phyloP scores from a whole-genome alignment of 2,329 filamentous ascomycete genomes.

The Verticillium longisporum region DNA sequence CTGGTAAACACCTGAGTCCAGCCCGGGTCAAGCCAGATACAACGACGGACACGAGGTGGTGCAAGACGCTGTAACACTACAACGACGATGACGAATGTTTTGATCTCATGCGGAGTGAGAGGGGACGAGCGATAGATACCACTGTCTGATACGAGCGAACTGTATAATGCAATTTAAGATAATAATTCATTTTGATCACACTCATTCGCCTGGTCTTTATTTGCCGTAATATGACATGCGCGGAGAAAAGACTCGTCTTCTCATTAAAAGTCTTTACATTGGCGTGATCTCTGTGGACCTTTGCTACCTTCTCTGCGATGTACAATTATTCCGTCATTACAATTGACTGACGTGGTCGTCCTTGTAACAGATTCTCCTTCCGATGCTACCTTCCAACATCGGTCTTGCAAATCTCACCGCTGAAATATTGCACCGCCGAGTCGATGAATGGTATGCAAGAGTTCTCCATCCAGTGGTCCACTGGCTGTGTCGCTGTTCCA shows the following conservation, averaged over 20 bases:
- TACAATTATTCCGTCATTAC: neutral
- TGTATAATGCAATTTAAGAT: neutral
- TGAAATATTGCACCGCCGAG: too few species aligned
- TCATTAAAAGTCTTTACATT: neutral
- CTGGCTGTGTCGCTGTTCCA: too few species aligned
- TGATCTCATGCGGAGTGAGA: neutral
- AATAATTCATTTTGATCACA: too few species aligned
- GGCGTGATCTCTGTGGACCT: neutral
- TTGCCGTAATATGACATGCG: too few species aligned
- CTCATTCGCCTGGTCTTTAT: too few species aligned
- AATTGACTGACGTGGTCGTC: too few species aligned
- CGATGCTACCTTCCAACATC: too few species aligned
- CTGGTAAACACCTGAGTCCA: constrained; percentile 3
- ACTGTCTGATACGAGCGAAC: neutral
- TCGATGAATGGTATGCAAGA: too few species aligned
- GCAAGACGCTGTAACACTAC: neutral
- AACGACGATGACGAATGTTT: neutral
- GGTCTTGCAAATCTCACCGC: too few species aligned
- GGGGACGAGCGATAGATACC: neutral
- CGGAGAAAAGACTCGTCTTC: neutral
- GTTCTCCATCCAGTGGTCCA: too few species aligned
- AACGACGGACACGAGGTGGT: neutral
- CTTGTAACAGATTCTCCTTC: too few species aligned
- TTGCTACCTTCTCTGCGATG: neutral
- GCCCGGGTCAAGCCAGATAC: neutral